Evolutionary conservation across 1,139 yeast genomes (phyloP).

Genomic region (Yamadazyma diddensiae): DNA sequence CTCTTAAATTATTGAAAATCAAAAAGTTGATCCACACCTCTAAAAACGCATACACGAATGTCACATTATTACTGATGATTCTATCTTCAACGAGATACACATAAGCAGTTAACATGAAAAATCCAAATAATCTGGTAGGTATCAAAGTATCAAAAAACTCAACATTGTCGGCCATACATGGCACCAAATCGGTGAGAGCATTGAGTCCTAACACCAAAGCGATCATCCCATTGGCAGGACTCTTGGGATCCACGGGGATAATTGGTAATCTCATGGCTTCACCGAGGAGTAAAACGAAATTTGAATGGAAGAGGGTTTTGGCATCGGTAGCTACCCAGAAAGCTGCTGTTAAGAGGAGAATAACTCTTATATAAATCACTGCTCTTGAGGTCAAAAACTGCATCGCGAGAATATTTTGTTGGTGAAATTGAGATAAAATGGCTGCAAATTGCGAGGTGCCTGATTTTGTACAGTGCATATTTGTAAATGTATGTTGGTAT

Average conservation of each 20-base stretch:
- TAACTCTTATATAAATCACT: slow-evolving; percentile 47
- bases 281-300: slow-evolving; percentile 54
- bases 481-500: too few species aligned
- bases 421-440: too few species aligned
- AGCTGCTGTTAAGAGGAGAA: slow-evolving; percentile 43
- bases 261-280: slow-evolving; percentile 55
- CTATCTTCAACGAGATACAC: slow-evolving; percentile 40
- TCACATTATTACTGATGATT: slow-evolving; percentile 56
- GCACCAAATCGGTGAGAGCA: slow-evolving; percentile 55
- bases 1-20: slow-evolving; percentile 61
- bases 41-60: slow-evolving; percentile 59
- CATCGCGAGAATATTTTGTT: slow-evolving; percentile 34
- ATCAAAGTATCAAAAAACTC: slow-evolving; percentile 64
- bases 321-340: slow-evolving; percentile 64
- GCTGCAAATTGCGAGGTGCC: too few species aligned
- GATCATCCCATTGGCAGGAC: slow-evolving; percentile 53
- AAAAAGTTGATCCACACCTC: slow-evolving; percentile 73
- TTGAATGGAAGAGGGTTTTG: slow-evolving; percentile 34
- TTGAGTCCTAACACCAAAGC: slow-evolving; percentile 42
- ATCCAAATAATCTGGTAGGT: slow-evolving; percentile 60
- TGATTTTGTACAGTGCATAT: too few species aligned
- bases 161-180: slow-evolving; percentile 53
- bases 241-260: slow-evolving; percentile 38
- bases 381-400: slow-evolving; percentile 54
- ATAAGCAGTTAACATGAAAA: slow-evolving; percentile 50